Evolutionary conservation across 768 basidiomycete species (phyloP).

Genomic region (Naganishia randhawae): DNA sequence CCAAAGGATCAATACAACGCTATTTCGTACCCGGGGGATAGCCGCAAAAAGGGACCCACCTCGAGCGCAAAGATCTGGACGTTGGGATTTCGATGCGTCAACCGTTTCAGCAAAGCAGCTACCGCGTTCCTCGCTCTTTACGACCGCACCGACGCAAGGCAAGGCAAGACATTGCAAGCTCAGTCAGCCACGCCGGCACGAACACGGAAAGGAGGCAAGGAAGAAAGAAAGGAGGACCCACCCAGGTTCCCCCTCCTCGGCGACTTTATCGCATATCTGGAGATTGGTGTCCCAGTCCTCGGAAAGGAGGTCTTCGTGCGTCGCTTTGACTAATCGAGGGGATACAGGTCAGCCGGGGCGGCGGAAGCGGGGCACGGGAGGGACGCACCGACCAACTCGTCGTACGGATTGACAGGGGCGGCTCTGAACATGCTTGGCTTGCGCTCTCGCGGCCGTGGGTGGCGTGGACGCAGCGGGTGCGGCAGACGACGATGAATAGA

Average conservation of each 20-base stretch:
- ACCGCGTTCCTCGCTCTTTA: conserved; percentile 58
- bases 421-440: conserved; percentile 64
- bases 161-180: no score
- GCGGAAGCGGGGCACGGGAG: neutral
- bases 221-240: no score
- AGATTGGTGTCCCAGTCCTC: conserved; percentile 96
- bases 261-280: conserved; percentile 93
- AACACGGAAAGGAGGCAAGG: no score
- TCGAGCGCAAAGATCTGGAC: conserved; percentile 92
- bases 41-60: conserved; percentile 37
- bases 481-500: no score
- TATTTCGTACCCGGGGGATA: neutral
- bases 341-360: conserved; percentile 23
- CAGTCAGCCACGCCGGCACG: no score
- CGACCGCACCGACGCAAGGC: neutral
- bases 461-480: no score
- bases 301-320: conserved; percentile 90
- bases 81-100: conserved; percentile 90
- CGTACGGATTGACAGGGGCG: conserved; percentile 70
- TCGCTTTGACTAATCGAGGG: conserved; percentile 71
- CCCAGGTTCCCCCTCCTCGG: conserved; percentile 83
- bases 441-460: no score
- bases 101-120: conserved; percentile 77
- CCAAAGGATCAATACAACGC: neutral
- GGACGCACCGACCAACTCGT: conserved; percentile 81